Evolutionary conservation across 2,329 filamentous ascomycete species (phyloP), one percentile per base, ranked within the genome.

Genomic region (Pezicula carpinea): DNA sequence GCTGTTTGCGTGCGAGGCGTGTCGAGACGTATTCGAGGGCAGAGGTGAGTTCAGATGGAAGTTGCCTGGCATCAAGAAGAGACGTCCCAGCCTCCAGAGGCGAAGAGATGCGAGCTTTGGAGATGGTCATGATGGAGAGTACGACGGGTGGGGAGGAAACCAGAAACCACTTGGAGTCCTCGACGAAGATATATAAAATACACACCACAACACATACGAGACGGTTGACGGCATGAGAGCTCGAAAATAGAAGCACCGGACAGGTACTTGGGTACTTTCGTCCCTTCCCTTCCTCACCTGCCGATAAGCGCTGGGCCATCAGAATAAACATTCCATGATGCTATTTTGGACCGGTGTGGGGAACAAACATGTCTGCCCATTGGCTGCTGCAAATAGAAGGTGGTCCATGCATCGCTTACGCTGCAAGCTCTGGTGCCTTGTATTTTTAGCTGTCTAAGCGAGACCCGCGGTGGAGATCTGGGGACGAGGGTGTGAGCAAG

Each of bases 81-180:
- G 80, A 83, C 35, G 69, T 67, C 15, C 80, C 80, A 22, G 80
- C 80, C 69, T 83, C 81, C 47, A 85, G 72, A 13, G 81, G 80
- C 42, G 78, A 75, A 1, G 80, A 83, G 57, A 84, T 84, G 47
- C 67, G 70, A 46, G 72, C 67, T 65, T 80, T 83, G 59, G 54
- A 49, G 50, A 62, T 58, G 36, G 56, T 40, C 60, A 62, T 62
- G 6, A 49, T 47, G 51, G 48, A 10, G 19, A 32, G 17, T 35
- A 31, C 22, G 31, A 32, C 15, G 26, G 18, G 18, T 23, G 14
- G 29, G 33, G 22, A 15, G 32, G 39, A 44, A 29, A 17, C 19
- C 17, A 21, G 26, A 35, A 18, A 33, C 8, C 18, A 39, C 13
- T 23, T 14, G 23, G 42, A 32, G 43, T 13, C 7, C 14, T 35